Base-by-base conservation (phyloP, 257 asterid species). In the Lycium ferocissimum region DNA sequence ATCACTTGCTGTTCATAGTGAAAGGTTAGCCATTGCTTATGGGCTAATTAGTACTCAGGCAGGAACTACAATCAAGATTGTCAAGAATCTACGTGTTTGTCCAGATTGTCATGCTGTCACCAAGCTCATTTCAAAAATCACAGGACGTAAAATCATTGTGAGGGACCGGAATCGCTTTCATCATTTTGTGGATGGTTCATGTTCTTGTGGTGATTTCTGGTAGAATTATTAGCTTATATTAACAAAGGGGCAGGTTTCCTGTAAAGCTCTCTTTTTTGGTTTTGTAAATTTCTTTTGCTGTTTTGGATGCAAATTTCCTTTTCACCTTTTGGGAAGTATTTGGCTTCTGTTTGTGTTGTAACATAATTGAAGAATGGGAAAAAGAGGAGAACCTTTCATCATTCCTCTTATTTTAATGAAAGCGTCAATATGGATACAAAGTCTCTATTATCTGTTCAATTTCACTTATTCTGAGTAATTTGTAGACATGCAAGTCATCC, bases 201-300 rank as follows among this genome's bases (percentile, higher is more conserved):
- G 87, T 62, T 87, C 89, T 26, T 87, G 89, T 62, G 87, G 87
- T 57, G 89, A 87, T 62, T 81, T 81, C 80, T 87, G 89, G 87
- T 84, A 81, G 82, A 76, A 76, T 26, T 76, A 51, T 53, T 53
- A 51, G 15, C 63, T 3, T 3, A 4, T 76, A 9, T 2, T 51
- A 51, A 26, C 62, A 53, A n/a, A 18, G 26, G 26, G 65, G 81
- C 43, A 20, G 81, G 43, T 26, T 76, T 76, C 5, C 82, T 76
- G 43, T 76, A 76, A 51, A 51, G 13, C 40, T 70, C 79, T 70
- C 78, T 22, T 75, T n/a, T 73, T 49, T 26, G 1, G 40, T 15
- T 43, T 18, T 72, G 57, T 18, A 11, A 3, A 47, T 73, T 20
- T 47, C 33, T 47, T 75, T 75, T 49, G 81, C 56, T 47, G 61